Evolutionary conservation across 1,139 yeast genomes (phyloP).

Genomic region (Tardiomyces digboiensis): DNA sequence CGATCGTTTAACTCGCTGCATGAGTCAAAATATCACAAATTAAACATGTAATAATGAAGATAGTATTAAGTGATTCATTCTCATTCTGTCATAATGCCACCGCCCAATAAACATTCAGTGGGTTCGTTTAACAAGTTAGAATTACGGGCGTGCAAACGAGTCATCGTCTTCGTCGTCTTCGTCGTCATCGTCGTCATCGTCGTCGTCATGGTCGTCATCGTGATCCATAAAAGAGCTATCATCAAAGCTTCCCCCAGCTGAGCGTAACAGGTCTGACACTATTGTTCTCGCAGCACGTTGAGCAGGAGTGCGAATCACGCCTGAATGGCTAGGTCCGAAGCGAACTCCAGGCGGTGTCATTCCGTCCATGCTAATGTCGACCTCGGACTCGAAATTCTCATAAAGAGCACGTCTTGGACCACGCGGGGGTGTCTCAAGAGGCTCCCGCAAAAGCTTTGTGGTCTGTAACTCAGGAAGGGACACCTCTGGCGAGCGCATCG

Average conservation of each 20-base stretch:
- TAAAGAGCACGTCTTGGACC: conserved; percentile 3
- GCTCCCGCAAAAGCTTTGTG: not conserved
- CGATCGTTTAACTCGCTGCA: too few relatives aligned
- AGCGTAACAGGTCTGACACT: conserved; percentile 16
- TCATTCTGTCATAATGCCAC: too few relatives aligned
- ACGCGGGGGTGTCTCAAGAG: not conserved
- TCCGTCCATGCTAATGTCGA: conserved; percentile 15
- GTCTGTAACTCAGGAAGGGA: not conserved
- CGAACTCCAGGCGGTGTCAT: conserved; percentile 22
- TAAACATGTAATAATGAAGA: too few relatives aligned
- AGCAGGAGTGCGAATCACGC: conserved; percentile 19
- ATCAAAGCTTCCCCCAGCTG: conserved; percentile 11
- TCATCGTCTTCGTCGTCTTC: not conserved
- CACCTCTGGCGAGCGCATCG: not conserved
- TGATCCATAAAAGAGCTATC: conserved; percentile 9
- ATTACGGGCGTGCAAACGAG: too few relatives aligned
- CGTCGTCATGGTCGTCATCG: conserved; percentile 5
- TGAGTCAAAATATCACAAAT: too few relatives aligned
- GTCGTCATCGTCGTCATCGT: not conserved
- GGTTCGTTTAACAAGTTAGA: too few relatives aligned
- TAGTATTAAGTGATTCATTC: too few relatives aligned
- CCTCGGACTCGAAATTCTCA: conserved; percentile 16
- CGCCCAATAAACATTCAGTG: too few relatives aligned
- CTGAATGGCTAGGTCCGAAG: conserved; percentile 9
- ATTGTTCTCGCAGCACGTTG: conserved; percentile 17